Base-by-base conservation (phyloP, 148 eudicot genomes). In the Agrostemma githago region DNA sequence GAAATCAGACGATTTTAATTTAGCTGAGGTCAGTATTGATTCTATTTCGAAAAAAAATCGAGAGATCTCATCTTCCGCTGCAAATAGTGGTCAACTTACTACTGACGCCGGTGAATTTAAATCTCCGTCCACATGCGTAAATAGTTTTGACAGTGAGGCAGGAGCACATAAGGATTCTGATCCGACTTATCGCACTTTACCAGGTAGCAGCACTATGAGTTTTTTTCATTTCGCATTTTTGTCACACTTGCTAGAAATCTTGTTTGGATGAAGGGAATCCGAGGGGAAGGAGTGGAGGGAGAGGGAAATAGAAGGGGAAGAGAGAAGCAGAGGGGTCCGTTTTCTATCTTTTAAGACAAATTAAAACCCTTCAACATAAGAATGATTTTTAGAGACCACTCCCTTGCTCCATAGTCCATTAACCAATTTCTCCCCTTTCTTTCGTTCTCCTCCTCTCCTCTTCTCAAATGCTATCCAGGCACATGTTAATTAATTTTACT, bases 131-230 rank as follows among this genome's bases (percentile, higher is more conserved):
- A 70, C 46, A 53, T 81, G 79, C 11, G 83, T 72, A 74, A 85
- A 79, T 75, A 79, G 78, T 15, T 82, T 90, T 58, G 92, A 90
- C 77, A 87, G 87, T 66, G 93, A 88, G 62, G 75, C 83, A 57
- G 88, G 81, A 59, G 74, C 77, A 3, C 73, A 62, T 61, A 77
- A 84, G 80, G 82, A 78, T 77, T 84, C 81, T 57, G 74, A 81
- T 3, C 86, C 83, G 39, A 71, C 82, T 0, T 88, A 82, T 80
- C 96, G 84, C 74, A 92, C 99, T 56, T 89, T 95, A 79, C 99
- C 99, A 85, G 99, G 99, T 95, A 70, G 78, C 74, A 62, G 65
- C 59, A 70, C 40, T 71, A 65, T 41, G 41, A 43, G 68, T 62
- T 62, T 59, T 54, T 34, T 39, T 7, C 44, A 51, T 11, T 70